Percentiles rank a stretch among this genome's conserved stretches.
phyloP scores from a whole-genome alignment of 805 yeast species.

The Candida gorgasii region DNA sequence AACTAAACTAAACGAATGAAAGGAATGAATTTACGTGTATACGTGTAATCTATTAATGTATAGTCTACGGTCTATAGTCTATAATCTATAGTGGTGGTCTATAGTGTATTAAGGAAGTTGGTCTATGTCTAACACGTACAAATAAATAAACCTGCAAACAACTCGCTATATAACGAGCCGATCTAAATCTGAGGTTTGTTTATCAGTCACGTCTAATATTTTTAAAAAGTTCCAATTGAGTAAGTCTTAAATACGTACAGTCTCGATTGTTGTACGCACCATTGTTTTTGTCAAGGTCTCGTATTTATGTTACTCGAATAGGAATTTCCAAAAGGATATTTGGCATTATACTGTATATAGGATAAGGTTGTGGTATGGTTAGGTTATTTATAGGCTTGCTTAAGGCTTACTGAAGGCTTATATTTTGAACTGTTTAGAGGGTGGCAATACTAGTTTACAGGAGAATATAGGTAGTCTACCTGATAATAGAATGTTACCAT shows the following conservation, averaged over 20 bases:
- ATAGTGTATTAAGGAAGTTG: no score
- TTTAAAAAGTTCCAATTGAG: constrained; percentile 5
- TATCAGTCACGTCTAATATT: constrained; percentile 6
- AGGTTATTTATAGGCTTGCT: no score
- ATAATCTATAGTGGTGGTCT: no score
- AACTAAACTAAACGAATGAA: background rate
- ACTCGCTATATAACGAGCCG: constrained; percentile 1
- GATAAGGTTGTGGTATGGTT: no score
- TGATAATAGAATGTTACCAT: no score
- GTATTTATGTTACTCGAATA: constrained; percentile 3
- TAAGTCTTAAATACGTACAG: constrained; percentile 3
- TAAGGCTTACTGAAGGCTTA: background rate
- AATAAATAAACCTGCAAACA: background rate
- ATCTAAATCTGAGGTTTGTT: constrained; percentile 3
- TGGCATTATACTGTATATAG: background rate
- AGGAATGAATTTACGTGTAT: background rate
- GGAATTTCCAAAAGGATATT: background rate
- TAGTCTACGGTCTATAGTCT: no score
- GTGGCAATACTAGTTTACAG: background rate
- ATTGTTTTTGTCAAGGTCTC: constrained; percentile 1
- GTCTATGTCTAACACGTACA: no score
- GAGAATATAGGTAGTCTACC: no score
- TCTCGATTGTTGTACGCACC: constrained; percentile 4
- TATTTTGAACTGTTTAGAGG: background rate
- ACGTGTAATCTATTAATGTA: background rate